Conservation (phyloP, 768 basidiomycete genomes). For the Tylopilus cervinicoccineus region DNA sequence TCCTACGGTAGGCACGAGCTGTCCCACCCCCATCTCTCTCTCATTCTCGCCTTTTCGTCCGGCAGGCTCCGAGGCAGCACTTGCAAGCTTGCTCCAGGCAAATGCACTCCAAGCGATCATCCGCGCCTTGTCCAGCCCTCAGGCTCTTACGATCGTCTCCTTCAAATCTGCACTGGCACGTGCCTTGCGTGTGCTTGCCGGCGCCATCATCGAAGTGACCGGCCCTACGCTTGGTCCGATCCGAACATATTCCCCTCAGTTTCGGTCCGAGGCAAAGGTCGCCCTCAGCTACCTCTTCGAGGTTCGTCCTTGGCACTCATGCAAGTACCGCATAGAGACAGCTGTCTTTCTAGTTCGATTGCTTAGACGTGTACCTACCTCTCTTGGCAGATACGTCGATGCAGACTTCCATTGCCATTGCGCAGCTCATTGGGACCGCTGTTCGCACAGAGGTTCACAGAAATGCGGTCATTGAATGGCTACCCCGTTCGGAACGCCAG, state of each 20-base stretch:
- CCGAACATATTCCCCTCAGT: conserved; percentile 29
- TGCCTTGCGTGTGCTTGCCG: conserved; percentile 55
- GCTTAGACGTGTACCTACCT: conserved; percentile 65
- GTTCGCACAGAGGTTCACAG: conserved; percentile 51
- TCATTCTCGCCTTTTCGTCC: background rate
- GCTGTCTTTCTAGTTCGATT: conserved; percentile 42
- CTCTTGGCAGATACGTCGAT: conserved; percentile 45
- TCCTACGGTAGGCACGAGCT: conserved; percentile 49
- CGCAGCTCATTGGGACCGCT: conserved; percentile 53
- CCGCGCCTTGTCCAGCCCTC: conserved; percentile 50
- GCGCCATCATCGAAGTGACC: conserved; percentile 60
- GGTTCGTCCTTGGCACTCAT: conserved; percentile 29
- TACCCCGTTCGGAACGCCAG: conserved; percentile 52
- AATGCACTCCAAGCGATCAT: conserved; percentile 60
- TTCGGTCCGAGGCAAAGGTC: conserved; percentile 48
- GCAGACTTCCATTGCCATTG: conserved; percentile 46
- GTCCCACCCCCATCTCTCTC: background rate
- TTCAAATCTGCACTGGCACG: conserved; percentile 60
- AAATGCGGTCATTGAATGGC: conserved; percentile 53
- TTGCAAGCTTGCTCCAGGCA: conserved; percentile 51
- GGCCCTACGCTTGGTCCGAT: conserved; percentile 72
- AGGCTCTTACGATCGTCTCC: conserved; percentile 29
- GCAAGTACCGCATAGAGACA: background rate
- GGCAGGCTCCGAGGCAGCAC: conserved; percentile 57
- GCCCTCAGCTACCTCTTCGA: conserved; percentile 61